A percentile compares a stretch with the other conserved stretches of the same genome.
phyloP scores from a whole-genome alignment of 306 rosid species.

The Inga leiocalycina region DNA sequence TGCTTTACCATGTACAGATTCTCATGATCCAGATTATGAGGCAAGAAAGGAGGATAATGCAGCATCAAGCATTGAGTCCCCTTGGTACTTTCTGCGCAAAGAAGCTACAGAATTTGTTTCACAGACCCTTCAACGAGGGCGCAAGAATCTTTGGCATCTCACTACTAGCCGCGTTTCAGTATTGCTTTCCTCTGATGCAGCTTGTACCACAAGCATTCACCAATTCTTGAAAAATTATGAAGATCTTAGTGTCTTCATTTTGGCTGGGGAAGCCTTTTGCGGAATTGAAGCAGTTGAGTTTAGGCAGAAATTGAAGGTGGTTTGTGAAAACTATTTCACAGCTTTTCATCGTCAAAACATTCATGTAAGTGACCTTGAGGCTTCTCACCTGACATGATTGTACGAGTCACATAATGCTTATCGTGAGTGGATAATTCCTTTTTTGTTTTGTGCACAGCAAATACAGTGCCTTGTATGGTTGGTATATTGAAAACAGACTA shows the following conservation, averaged over 20 bases:
- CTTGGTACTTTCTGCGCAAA: slow-evolving; percentile 92
- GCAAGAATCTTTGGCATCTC: slow-evolving; percentile 97
- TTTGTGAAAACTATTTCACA: slow-evolving; percentile 90
- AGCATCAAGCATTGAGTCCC: slow-evolving; percentile 79
- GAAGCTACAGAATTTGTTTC: slow-evolving; percentile 87
- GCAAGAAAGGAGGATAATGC: slow-evolving; percentile 54
- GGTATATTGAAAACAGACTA: slow-evolving; percentile 11
- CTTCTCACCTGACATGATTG: slow-evolving; percentile 30
- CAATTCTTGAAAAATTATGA: slow-evolving; percentile 96
- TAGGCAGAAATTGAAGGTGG: slow-evolving; percentile 90
- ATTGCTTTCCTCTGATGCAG: slow-evolving; percentile 86
- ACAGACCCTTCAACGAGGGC: slow-evolving; percentile 88
- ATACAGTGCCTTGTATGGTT: slow-evolving; percentile 21
- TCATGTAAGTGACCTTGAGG: slow-evolving; percentile 68
- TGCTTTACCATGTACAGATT: slow-evolving; percentile 37
- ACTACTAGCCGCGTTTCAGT: slow-evolving; percentile 92
- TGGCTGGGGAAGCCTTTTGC: slow-evolving; percentile 98
- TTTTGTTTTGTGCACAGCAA: background rate
- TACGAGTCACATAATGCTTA: slow-evolving; percentile 30
- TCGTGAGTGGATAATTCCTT: slow-evolving; percentile 10
- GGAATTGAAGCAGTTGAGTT: slow-evolving; percentile 97
- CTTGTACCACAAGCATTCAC: slow-evolving; percentile 86
- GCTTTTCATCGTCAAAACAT: slow-evolving; percentile 93
- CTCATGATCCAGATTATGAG: slow-evolving; percentile 47
- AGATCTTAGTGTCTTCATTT: slow-evolving; percentile 82